Evolutionary conservation across 768 basidiomycete genomes (phyloP).

Genomic region (Butyriboletus loyo): DNA sequence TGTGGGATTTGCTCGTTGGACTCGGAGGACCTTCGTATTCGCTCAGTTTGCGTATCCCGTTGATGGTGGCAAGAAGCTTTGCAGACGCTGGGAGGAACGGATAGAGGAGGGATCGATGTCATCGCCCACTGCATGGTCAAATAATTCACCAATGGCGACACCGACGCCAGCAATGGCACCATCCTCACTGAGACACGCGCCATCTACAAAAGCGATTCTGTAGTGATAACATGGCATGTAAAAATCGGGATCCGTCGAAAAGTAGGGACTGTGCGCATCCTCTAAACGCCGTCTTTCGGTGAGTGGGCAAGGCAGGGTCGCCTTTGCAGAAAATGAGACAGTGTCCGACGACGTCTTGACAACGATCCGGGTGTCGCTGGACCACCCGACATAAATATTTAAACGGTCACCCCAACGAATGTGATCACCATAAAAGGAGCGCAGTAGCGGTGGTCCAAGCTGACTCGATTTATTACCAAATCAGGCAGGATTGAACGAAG

Average conservation of each 20-base stretch:
- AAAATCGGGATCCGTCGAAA: not conserved
- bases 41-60: not conserved
- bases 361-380: not conserved
- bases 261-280: not conserved
- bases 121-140: conserved; percentile 15
- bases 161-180: conserved; percentile 27
- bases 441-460: not conserved
- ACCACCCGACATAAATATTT: too few relatives aligned
- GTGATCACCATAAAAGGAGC: conserved; percentile 15
- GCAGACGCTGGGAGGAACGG: conserved; percentile 19
- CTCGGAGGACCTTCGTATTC: not conserved
- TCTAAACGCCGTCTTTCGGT: not conserved
- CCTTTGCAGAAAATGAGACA: not conserved
- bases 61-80: conserved; percentile 1
- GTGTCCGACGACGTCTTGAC: not conserved
- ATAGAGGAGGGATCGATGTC: conserved; percentile 14
- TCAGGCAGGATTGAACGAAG: conserved; percentile 3
- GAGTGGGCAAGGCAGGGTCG: not conserved
- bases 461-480: conserved; percentile 23
- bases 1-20: not conserved
- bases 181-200: conserved; percentile 4
- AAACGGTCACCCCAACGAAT: conserved; percentile 1
- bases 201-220: not conserved
- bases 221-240: conserved; percentile 17
- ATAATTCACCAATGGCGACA: conserved; percentile 15